Conservation (phyloP, 257 asterid species). For the Plectranthus barbatus region DNA sequence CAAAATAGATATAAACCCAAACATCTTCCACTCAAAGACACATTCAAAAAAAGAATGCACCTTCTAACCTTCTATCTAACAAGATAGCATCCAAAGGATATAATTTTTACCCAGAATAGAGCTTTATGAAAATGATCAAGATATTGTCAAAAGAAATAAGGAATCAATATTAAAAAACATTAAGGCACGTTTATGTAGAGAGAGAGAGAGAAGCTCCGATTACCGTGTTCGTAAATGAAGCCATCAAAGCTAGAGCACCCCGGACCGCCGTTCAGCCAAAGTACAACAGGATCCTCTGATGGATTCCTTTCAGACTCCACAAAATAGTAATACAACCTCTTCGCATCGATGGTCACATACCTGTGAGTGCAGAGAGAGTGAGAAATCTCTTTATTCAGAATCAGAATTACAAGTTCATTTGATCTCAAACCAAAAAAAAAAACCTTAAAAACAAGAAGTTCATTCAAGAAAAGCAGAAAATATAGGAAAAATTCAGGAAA, state of each 20-base stretch:
- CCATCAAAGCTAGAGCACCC: slow-evolving; percentile 99
- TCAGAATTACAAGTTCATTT: too few species aligned
- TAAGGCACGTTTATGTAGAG: too few species aligned
- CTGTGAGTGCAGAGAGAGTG: slow-evolving; percentile 18
- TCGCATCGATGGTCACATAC: slow-evolving; percentile 67
- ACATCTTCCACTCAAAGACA: not conserved
- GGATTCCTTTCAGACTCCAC: slow-evolving; percentile 79
- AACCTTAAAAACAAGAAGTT: too few species aligned
- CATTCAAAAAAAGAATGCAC: not conserved
- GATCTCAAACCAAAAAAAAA: too few species aligned
- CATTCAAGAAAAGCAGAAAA: not conserved
- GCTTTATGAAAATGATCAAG: not conserved
- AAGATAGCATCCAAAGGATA: not conserved
- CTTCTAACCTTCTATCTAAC: not conserved
- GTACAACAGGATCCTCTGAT: slow-evolving; percentile 70
- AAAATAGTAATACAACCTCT: slow-evolving; percentile 72
- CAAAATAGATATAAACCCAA: not conserved
- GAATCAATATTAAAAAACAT: too few species aligned
- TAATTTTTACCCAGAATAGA: not conserved
- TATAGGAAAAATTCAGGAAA: not conserved
- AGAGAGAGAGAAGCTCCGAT: not conserved
- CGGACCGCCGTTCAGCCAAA: slow-evolving; percentile 98
- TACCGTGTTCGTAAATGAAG: slow-evolving; percentile 92
- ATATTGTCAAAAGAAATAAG: too few species aligned
- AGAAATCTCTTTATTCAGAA: too few species aligned